Conservation (phyloP, 192 early-diverging fungal species). For the Globomyces pollinis-pini region DNA sequence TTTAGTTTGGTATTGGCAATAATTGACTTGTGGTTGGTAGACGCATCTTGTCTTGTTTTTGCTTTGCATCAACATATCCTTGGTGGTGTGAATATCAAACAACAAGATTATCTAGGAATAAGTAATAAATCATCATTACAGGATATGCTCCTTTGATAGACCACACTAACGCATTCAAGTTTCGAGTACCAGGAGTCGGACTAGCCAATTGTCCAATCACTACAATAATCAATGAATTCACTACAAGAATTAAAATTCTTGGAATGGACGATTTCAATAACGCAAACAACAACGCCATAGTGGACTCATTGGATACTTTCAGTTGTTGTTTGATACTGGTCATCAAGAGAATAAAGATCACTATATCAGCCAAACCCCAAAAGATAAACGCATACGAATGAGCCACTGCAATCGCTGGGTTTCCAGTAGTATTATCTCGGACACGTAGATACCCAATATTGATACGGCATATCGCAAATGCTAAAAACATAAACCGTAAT, state of each 20-base stretch:
- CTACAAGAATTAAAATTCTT: slow-evolving; percentile 10
- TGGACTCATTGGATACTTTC: not conserved
- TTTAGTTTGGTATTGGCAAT: no score
- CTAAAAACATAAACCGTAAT: slow-evolving; percentile 14
- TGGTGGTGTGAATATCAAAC: slow-evolving; percentile 23
- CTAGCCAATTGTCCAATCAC: slow-evolving; percentile 10
- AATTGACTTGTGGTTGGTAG: no score
- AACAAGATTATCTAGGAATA: slow-evolving; percentile 21
- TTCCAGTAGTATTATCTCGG: not conserved
- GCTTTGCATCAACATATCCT: slow-evolving; percentile 18
- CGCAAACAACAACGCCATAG: slow-evolving; percentile 8
- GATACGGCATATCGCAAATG: slow-evolving; percentile 14
- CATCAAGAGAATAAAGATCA: slow-evolving; percentile 15
- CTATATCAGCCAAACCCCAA: slow-evolving; percentile 25
- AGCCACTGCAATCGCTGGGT: slow-evolving; percentile 16
- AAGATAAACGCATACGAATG: slow-evolving; percentile 21
- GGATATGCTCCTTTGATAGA: slow-evolving; percentile 19
- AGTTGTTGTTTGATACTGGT: not conserved
- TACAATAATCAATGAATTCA: slow-evolving; percentile 23
- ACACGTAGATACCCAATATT: slow-evolving; percentile 19
- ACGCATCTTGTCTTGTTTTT: no score
- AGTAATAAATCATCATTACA: no score
- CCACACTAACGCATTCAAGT: slow-evolving; percentile 20
- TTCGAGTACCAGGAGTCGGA: not conserved
- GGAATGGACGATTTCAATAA: slow-evolving; percentile 16